Evolutionary conservation across 1,139 yeast genomes (phyloP).

Genomic region (Casaregolazyma suthepensis): DNA sequence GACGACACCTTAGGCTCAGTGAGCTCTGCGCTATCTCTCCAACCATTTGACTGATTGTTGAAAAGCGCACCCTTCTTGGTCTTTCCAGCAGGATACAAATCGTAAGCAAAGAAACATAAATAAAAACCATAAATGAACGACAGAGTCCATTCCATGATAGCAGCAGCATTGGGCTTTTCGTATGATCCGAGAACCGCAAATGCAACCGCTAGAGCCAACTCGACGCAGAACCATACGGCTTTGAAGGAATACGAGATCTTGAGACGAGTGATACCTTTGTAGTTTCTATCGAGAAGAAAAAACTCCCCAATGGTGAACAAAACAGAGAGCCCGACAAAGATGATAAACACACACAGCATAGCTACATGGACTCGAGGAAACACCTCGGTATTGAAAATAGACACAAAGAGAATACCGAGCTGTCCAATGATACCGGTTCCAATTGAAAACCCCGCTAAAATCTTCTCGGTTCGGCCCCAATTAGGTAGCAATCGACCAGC

Average conservation of each 20-base stretch:
- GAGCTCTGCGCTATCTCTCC: conserved; percentile 3
- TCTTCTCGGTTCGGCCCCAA: conserved; percentile 43
- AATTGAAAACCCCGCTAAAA: conserved; percentile 47
- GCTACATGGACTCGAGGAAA: conserved; percentile 58
- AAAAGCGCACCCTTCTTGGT: conserved; percentile 21
- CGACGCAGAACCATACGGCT: conserved; percentile 59
- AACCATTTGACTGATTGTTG: conserved; percentile 15
- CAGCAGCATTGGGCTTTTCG: conserved; percentile 43
- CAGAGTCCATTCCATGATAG: conserved; percentile 74
- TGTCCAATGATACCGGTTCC: conserved; percentile 60
- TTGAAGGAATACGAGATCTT: conserved; percentile 44
- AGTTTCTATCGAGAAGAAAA: conserved; percentile 53
- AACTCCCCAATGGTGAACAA: conserved; percentile 56
- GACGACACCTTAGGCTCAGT: not conserved
- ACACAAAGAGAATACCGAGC: conserved; percentile 65
- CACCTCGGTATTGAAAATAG: conserved; percentile 63
- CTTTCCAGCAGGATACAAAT: conserved; percentile 48
- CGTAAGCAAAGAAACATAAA: conserved; percentile 59
- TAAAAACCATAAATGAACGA: conserved; percentile 78
- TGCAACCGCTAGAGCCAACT: conserved; percentile 62
- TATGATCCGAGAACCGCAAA: conserved; percentile 49
- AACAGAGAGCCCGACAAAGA: conserved; percentile 60
- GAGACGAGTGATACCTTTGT: conserved; percentile 36
- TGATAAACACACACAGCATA: conserved; percentile 70
- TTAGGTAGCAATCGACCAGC: conserved; percentile 50